Evolutionary conservation across 495 filamentous ascomycete genomes (phyloP), one percentile per base, ranked within the genome.

Genomic region (Viridothelium virens): DNA sequence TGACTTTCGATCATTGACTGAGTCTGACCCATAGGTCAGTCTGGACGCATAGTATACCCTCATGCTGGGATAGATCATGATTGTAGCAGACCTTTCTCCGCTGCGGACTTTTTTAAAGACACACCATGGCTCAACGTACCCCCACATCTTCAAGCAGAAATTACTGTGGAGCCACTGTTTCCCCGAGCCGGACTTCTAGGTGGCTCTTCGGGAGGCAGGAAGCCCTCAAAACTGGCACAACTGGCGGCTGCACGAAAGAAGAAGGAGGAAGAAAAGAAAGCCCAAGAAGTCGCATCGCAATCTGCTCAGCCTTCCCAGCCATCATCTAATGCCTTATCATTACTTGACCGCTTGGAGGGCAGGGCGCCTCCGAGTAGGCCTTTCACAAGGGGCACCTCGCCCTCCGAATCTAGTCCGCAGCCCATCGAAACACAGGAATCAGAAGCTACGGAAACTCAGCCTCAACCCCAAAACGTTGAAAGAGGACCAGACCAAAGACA

Each of bases 231-330:
- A 73, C 80, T 97, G 38, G 92, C 94, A 67, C 87, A 88, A 50
- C 79, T 97, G 25, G 93, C 93, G 66, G 91, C 91, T n/a, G 86
- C 89, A 31, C 85, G 91, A 62, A 89, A 88, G 74, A 95, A 92
- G 77, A 92, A 91, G 75, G 86, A 89, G 61, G 88, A 90, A 47
- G 86, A 87, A 10, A 87, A 87, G 72, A 79, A 79, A 61, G 66
- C 73, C 10, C 69, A 73, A 33, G 64, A 75, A 10, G 33, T 65
- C 63, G 10, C 33, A 67, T n/a, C 46, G 41, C 16, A 25, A 44
- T 16, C 63, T 67, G 39, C 38, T 65, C 6, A 70, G 68, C 12
- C 69, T 68, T 56, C 38, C 65, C 6, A 70, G 68, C 12, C 69
- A 67, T 56, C 69, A 64, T 46, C 70, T 64, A 68, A 63, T 69